Evolutionary conservation across 257 asterid species (phyloP).

Genomic region (Solanum sitiens): DNA sequence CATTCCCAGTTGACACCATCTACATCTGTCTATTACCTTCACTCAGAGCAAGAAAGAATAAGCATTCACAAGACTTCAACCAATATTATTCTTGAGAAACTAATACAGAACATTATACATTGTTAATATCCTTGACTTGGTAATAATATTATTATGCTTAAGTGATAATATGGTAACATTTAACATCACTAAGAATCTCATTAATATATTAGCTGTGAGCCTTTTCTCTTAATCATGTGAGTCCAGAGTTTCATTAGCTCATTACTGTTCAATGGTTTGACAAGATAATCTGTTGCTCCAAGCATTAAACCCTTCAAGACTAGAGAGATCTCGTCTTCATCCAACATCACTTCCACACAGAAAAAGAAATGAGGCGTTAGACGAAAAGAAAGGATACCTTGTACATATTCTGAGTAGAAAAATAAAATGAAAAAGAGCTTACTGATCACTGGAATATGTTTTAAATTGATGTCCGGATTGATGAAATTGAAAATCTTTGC

Average conservation of each 20-base stretch:
- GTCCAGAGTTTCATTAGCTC: conserved; percentile 26
- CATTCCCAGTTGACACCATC: background rate
- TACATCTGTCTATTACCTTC: background rate
- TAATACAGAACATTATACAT: background rate
- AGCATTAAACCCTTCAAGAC: conserved; percentile 45
- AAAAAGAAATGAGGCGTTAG: background rate
- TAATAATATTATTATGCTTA: background rate
- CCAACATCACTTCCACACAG: conserved; percentile 27
- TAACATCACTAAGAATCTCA: background rate
- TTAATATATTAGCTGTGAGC: background rate
- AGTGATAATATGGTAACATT: background rate
- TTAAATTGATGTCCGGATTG: conserved; percentile 29
- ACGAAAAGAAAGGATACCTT: background rate
- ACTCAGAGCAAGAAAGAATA: background rate
- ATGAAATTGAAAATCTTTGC: conserved; percentile 38
- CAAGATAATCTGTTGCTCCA: conserved; percentile 64
- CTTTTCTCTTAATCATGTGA: background rate
- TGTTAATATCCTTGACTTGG: background rate
- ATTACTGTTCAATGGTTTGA: conserved; percentile 47
- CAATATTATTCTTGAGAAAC: background rate
- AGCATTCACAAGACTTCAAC: background rate
- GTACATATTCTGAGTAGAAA: background rate
- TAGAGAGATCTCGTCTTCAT: conserved; percentile 35
- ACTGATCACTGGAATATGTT: conserved; percentile 53
- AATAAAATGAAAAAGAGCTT: conserved; percentile 2